Base-by-base conservation (phyloP, 139 green algal genomes). In the Asterochloris erici region DNA sequence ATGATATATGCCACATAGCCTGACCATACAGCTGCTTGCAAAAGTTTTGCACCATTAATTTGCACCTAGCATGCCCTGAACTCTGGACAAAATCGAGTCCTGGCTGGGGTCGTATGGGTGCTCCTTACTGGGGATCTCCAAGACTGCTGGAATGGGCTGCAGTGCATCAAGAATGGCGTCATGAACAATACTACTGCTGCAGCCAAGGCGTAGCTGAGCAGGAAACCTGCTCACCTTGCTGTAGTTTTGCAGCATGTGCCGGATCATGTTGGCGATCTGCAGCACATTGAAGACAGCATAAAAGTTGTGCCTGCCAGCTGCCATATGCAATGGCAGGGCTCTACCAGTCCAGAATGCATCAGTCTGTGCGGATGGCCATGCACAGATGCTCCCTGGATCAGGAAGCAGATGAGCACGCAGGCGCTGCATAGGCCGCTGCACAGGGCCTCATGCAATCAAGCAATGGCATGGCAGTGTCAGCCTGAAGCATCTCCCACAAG, bases 71-170 rank as follows among this genome's bases (percentile, higher is more conserved):
- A 99, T 94, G 86, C 94, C 91, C 86, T 97, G 94, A 10, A 99
- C 97, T 0, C 97, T 87, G 23, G 81, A 87, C 61, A 99, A 85
- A 16, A 99, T 89, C 4, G 93, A 97, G 86, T 99, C 97, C 78
- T 98, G 91, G 60, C 78, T 93, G 12, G 97, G 95, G 82, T 99
- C 96, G 82, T 99, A 99, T 0, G 97, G 97, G 29, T 92, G 88
- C 68, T 99, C 97, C 84, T 98, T 97, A 83, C 86, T 93, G 28
- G 95, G 95, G 54, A 99, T 98, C 87, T 99, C 97, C 76, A 99
- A 87, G 12, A 99, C 90, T 15, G 97, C 95, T 10, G 97, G 96
- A 17, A 98, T 90, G 10, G 95, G 81, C 91, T 94, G 90, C 81
- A 82, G 10, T 38, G 79, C 28, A 27, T 10, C 80, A 27, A 80